Conservation (phyloP, 2,329 filamentous ascomycete species). For the Rhytidhysteron rufulum region DNA sequence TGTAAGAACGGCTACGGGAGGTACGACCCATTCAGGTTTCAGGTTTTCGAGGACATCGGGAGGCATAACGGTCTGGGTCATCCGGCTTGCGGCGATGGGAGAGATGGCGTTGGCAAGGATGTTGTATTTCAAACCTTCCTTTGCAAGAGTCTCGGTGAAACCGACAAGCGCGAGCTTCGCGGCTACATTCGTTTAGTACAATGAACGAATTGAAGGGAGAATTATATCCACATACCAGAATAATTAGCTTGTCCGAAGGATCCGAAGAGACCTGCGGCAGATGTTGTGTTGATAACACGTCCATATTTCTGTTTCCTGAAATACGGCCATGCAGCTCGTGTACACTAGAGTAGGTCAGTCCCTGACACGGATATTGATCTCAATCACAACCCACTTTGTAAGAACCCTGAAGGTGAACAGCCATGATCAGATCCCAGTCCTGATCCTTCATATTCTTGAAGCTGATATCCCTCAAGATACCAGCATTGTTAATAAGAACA, state of each 20-base stretch:
- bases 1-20: slow-evolving; percentile 81
- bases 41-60: slow-evolving; percentile 83
- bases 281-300: slow-evolving; percentile 92
- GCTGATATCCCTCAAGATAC: slow-evolving; percentile 89
- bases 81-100: slow-evolving; percentile 88
- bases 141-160: slow-evolving; percentile 95
- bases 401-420: slow-evolving; percentile 86
- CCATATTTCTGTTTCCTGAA: slow-evolving; percentile 99
- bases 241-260: slow-evolving; percentile 97
- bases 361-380: background rate
- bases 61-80: slow-evolving; percentile 94
- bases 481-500: slow-evolving; percentile 95
- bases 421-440: slow-evolving; percentile 94
- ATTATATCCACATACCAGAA: slow-evolving; percentile 53
- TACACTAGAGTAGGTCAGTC: slow-evolving; percentile 51
- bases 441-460: slow-evolving; percentile 98
- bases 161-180: slow-evolving; percentile 94
- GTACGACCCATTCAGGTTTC: slow-evolving; percentile 93
- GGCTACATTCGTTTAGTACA: slow-evolving; percentile 47
- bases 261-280: slow-evolving; percentile 92
- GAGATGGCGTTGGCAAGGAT: slow-evolving; percentile 94
- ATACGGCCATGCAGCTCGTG: slow-evolving; percentile 91
- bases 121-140: slow-evolving; percentile 98
- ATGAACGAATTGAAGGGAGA: background rate
- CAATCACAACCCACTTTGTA: slow-evolving; percentile 61